Percentiles rank a stretch among this genome's conserved stretches.
Conservation (phyloP, 2,329 filamentous ascomycete genomes). For the Verticillium albo-atrum region DNA sequence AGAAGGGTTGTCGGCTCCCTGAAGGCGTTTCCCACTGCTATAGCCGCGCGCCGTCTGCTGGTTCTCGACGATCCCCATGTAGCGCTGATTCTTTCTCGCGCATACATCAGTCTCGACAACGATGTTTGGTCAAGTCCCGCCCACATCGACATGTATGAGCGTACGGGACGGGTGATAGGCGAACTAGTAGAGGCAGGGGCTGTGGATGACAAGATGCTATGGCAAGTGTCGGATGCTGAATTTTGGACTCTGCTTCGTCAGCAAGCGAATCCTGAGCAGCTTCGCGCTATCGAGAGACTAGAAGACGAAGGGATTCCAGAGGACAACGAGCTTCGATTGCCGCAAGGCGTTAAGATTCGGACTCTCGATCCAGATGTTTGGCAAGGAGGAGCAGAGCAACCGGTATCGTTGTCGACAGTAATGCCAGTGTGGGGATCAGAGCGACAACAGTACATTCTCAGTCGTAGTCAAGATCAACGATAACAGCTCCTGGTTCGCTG, state of each 20-base stretch:
- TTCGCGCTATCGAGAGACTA: conserved; percentile 5
- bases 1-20: conserved; percentile 19
- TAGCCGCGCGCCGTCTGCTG: conserved; percentile 20
- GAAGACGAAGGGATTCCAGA: conserved; percentile 3
- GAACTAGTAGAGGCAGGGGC: conserved; percentile 15
- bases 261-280: conserved; percentile 8
- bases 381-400: conserved; percentile 16
- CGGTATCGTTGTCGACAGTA: not conserved
- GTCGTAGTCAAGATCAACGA: no score
- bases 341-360: conserved; percentile 3
- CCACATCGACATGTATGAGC: conserved; percentile 26
- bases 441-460: no score
- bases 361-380: conserved; percentile 5
- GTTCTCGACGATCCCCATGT: conserved; percentile 22
- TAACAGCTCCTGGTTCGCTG: no score
- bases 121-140: conserved; percentile 32
- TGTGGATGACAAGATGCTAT: conserved; percentile 24
- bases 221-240: conserved; percentile 26
- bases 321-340: conserved; percentile 5
- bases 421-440: not conserved
- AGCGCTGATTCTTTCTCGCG: conserved; percentile 24
- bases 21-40: conserved; percentile 21
- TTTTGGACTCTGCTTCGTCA: conserved; percentile 27
- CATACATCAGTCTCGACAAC: conserved; percentile 26
- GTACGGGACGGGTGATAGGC: conserved; percentile 27